Conservation (phyloP, 805 yeast genomes). For the Saccharomycopsis fermentans region DNA sequence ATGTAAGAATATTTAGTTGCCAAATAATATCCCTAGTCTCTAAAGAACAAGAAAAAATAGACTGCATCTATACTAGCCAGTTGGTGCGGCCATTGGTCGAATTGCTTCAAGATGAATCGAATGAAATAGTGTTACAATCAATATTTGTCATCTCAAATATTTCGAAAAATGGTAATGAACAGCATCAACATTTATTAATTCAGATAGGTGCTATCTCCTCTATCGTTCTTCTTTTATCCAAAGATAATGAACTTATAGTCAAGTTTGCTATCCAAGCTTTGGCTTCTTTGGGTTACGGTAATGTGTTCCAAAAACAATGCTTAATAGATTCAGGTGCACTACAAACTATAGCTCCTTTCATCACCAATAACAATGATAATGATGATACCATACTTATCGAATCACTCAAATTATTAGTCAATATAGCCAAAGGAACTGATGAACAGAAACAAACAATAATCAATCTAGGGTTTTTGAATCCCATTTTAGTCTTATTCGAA, state of each 20-base stretch:
- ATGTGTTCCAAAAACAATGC: slow-evolving; percentile 17
- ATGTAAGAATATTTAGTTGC: slow-evolving; percentile 15
- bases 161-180: slow-evolving; percentile 14
- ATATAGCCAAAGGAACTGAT: slow-evolving; percentile 18
- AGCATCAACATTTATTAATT: slow-evolving; percentile 16
- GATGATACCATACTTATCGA: slow-evolving; percentile 16
- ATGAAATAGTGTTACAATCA: slow-evolving; percentile 17
- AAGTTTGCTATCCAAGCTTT: slow-evolving; percentile 15
- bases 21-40: slow-evolving; percentile 15
- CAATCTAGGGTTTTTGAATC: slow-evolving; percentile 10
- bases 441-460: slow-evolving; percentile 17
- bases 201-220: slow-evolving; percentile 15
- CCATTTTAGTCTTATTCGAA: slow-evolving; percentile 13
- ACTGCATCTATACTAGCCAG: slow-evolving; percentile 8
- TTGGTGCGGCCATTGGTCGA: slow-evolving; percentile 16
- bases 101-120: slow-evolving; percentile 15
- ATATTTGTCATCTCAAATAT: slow-evolving; percentile 17
- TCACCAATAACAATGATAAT: slow-evolving; percentile 7
- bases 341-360: slow-evolving; percentile 1
- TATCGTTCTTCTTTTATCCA: slow-evolving; percentile 9
- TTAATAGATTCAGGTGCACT: slow-evolving; percentile 11
- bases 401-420: slow-evolving; percentile 14
- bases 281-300: slow-evolving; percentile 16
- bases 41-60: slow-evolving; percentile 14
- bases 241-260: slow-evolving; percentile 16